Percentiles rank a stretch among this genome's conserved stretches.
Evolutionary conservation across 2,329 filamentous ascomycete genomes (phyloP).

Genomic region (Nemania sp.): DNA sequence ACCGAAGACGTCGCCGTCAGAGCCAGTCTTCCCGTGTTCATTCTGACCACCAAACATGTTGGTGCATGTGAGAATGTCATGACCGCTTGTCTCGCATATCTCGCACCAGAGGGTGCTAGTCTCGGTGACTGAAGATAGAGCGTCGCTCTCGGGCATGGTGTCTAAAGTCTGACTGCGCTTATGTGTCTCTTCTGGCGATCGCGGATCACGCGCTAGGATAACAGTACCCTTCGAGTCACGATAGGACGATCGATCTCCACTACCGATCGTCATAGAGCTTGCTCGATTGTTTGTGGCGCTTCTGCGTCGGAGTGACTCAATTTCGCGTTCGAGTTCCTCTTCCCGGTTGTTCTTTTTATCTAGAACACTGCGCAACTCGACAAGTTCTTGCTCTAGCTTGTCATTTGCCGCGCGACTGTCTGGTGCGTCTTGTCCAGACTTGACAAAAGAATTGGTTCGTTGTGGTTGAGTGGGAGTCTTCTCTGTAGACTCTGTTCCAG

Average conservation of each 20-base stretch:
- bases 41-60: constrained; percentile 72
- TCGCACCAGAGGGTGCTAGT: constrained; percentile 85
- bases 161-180: constrained; percentile 62
- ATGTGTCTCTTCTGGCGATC: constrained; percentile 51
- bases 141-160: constrained; percentile 71
- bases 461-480: constrained; percentile 40
- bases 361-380: constrained; percentile 72
- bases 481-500: constrained; percentile 43
- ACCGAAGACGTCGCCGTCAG: constrained; percentile 25
- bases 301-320: constrained; percentile 65
- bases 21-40: constrained; percentile 30
- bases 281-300: constrained; percentile 50
- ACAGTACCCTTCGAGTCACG: constrained; percentile 70
- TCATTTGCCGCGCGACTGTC: constrained; percentile 64
- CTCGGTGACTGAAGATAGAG: constrained; percentile 71
- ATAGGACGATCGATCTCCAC: constrained; percentile 59
- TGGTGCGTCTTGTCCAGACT: constrained; percentile 50
- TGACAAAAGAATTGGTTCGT: constrained; percentile 43
- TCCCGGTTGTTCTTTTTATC: constrained; percentile 75
- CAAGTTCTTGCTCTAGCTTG: constrained; percentile 77
- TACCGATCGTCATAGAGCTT: constrained; percentile 54
- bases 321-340: constrained; percentile 82
- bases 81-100: constrained; percentile 88
- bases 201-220: constrained; percentile 57
- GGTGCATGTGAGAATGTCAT: constrained; percentile 92